Base-by-base conservation (phyloP, 495 filamentous ascomycete genomes). In the Trypethelium eluteriae region DNA sequence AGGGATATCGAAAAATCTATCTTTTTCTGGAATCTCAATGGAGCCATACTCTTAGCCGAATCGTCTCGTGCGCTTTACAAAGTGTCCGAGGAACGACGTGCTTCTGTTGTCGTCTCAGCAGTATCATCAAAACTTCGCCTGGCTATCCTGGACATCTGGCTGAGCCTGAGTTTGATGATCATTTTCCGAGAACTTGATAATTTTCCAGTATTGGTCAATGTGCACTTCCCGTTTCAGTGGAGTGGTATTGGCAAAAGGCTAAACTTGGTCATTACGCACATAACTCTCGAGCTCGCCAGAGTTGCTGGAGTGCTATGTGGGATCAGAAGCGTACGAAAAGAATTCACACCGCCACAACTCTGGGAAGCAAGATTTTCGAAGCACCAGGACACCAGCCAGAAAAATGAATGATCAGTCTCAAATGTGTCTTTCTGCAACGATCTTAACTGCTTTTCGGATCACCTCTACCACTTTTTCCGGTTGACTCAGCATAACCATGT, bases 11-110 rank as follows among this genome's bases (percentile, higher is more conserved):
- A 56, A 36, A 65, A 65, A 38, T 49, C 39, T 9, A 35, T 65
- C 39, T 65, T 65, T 36, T 65, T 65, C 63, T 49, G 63, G 47
- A 65, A 65, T 53, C 16, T 65, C 25, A 59, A 59, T 36, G 53
- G 53, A 34, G 53, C 53, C 5, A 59, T 59, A 4, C 18, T 59
- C 7, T 59, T 32, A 10, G 53, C 53, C 6, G 53, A 59, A 10
- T 36, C 18, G 6, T 18, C 7, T 36, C 53, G 53, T 10, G 32
- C 34, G 6, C 32, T 7, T 9, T 14, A 59, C 32, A 59, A 14
- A 14, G 5, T 32, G 6, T 32, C 53, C 18, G 6, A 59, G 25
- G 6, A 32, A 7, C 18, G 32, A 9, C 32, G 7, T 7, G 10
- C 5, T 14, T 35, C 53, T 36, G 3, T 36, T 10, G 6, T 36